These are phyloP conservation scores for Hygrophila difformis DNA, from an alignment of 257 asterid genomes.

Conservation along the genomic window DNA sequence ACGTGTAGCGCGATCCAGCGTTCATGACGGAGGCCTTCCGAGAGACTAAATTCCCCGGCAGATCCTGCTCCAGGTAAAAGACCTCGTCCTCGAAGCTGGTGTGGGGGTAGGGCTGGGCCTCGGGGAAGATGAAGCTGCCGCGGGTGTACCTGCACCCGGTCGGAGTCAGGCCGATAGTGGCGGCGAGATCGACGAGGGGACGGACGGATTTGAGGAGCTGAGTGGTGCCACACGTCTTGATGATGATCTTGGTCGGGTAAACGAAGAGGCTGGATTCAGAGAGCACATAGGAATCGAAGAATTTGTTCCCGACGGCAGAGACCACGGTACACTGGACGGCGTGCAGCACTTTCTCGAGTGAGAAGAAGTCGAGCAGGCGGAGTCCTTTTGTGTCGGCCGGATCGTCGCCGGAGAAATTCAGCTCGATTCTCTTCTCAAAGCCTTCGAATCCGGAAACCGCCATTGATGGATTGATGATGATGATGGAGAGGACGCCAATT, in stretches of 20 bases:
- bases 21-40: constrained; percentile 56
- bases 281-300: constrained; percentile 73
- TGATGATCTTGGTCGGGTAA: constrained; percentile 73
- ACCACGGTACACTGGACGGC: constrained; percentile 95
- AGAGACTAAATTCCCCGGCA: constrained; percentile 44
- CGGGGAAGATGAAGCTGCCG: constrained; percentile 88
- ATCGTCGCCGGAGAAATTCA: constrained; percentile 69
- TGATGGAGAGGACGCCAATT: too few relatives aligned
- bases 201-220: constrained; percentile 70
- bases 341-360: constrained; percentile 54
- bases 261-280: constrained; percentile 85
- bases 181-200: constrained; percentile 44
- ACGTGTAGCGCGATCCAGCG: constrained; percentile 55
- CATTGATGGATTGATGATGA: constrained; percentile 22
- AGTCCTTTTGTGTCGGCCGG: constrained; percentile 50
- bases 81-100: constrained; percentile 70
- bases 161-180: constrained; percentile 45
- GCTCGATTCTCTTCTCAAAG: constrained; percentile 83
- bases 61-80: constrained; percentile 34
- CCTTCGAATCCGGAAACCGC: constrained; percentile 96
- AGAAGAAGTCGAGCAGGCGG: constrained; percentile 48
- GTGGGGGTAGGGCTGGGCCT: constrained; percentile 77
- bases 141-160: constrained; percentile 82
- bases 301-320: constrained; percentile 69
- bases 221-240: constrained; percentile 97